These are phyloP conservation scores for Ophiostoma australiae DNA, from an alignment of 2,329 filamentous ascomycete genomes.

Conservation along the genomic window DNA sequence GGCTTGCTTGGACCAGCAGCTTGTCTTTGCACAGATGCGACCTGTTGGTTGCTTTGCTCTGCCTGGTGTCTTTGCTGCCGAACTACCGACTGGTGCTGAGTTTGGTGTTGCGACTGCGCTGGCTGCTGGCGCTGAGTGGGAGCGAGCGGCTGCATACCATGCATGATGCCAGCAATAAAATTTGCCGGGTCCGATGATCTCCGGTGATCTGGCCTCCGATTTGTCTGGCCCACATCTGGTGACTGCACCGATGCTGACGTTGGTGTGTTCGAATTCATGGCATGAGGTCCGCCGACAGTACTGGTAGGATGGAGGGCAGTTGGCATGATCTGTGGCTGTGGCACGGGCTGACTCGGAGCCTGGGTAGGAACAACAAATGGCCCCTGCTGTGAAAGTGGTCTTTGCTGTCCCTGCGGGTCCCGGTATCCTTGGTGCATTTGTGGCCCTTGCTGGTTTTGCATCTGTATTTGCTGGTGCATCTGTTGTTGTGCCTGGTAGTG, in stretches of 20 bases:
- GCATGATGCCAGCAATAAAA: neutral
- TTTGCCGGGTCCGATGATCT: neutral
- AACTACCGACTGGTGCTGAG: neutral
- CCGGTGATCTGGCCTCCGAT: neutral
- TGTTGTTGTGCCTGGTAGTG: slow-evolving; percentile 5
- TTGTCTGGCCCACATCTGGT: neutral
- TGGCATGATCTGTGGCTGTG: neutral
- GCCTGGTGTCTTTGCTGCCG: neutral
- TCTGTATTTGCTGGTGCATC: neutral
- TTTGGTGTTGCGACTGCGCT: neutral
- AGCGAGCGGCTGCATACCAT: neutral
- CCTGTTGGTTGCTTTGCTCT: neutral
- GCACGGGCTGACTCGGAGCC: neutral
- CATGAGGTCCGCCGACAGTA: neutral
- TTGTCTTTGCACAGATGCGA: neutral
- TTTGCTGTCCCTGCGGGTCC: neutral
- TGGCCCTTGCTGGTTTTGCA: neutral
- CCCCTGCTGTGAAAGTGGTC: neutral
- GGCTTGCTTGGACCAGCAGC: neutral
- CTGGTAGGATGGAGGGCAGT: neutral
- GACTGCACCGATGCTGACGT: neutral
- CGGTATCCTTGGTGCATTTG: neutral
- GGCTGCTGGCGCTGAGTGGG: neutral
- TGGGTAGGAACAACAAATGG: neutral
- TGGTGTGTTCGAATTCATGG: neutral